Evolutionary conservation across 2,329 filamentous ascomycete species (phyloP).

Genomic region (Pyricularia pennisetigena): DNA sequence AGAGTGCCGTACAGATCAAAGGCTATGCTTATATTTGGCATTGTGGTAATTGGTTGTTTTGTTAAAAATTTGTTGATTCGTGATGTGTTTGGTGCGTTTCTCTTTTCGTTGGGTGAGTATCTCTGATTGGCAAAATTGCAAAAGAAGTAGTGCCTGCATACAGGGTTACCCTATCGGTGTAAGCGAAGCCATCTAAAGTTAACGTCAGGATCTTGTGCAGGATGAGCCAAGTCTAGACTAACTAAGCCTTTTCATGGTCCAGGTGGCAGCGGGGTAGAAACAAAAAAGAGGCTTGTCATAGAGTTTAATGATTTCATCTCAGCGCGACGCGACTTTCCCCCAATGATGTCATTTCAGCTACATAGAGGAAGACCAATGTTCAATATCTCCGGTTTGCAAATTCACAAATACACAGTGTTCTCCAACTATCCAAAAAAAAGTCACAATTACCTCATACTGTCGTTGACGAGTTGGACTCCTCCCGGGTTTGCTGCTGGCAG

Average conservation of each 20-base stretch:
- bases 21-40: conserved; percentile 41
- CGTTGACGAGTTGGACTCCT: neutral
- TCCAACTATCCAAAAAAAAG: neutral
- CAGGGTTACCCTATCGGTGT: too few relatives aligned
- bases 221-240: neutral
- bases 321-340: neutral
- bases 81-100: neutral
- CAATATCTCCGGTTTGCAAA: neutral
- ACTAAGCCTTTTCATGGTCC: neutral
- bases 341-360: neutral
- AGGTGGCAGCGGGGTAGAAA: neutral
- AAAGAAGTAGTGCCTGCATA: neutral
- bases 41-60: conserved; percentile 4
- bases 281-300: neutral
- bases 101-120: neutral
- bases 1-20: conserved; percentile 72
- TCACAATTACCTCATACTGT: neutral
- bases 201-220: neutral
- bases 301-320: neutral
- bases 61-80: too few relatives aligned
- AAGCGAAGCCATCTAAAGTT: neutral
- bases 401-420: neutral
- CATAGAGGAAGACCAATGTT: neutral
- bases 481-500: neutral
- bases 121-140: neutral